These are phyloP conservation scores for button mushroom (Agaricus bisporus) DNA, from an alignment of 768 basidiomycete species.

Conservation along the genomic window DNA sequence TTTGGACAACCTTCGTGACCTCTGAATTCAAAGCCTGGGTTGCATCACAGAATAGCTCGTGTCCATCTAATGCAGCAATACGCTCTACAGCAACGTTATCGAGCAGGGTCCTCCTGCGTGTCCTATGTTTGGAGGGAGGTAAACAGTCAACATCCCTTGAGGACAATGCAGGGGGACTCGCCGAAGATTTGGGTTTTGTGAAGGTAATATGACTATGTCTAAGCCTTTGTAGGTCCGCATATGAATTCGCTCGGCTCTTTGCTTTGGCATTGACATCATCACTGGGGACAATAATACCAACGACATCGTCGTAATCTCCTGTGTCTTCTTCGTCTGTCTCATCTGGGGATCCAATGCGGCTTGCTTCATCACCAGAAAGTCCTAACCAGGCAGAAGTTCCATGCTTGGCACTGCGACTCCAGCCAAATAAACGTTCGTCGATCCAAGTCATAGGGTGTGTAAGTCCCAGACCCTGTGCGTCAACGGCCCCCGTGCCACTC, in stretches of 20 bases:
- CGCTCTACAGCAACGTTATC: conserved; percentile 58
- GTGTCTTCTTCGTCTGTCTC: conserved; percentile 83
- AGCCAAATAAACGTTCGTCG: conserved; percentile 91
- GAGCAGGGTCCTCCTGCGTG: conserved; percentile 57
- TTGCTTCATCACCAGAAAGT: conserved; percentile 45
- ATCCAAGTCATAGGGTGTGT: conserved; percentile 95
- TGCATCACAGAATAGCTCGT: conserved; percentile 54
- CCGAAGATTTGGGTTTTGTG: conserved; percentile 7
- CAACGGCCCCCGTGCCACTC: conserved; percentile 76
- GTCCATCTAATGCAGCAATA: conserved; percentile 51
- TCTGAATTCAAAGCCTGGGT: conserved; percentile 68
- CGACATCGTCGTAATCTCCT: conserved; percentile 89
- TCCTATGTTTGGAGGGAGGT: conserved; percentile 43
- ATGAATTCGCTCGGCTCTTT: conserved; percentile 65
- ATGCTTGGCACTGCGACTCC: conserved; percentile 69
- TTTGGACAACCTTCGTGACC: conserved; percentile 24
- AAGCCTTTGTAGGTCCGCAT: conserved; percentile 75
- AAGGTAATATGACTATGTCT: conserved; percentile 28
- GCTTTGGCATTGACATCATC: conserved; percentile 35
- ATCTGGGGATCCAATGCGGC: conserved; percentile 63
- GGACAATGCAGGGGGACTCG: conserved; percentile 12
- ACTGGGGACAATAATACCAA: conserved; percentile 57
- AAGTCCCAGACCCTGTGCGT: conserved; percentile 77
- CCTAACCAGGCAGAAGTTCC: conserved; percentile 90
- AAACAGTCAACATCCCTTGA: conserved; percentile 32